These are phyloP conservation scores for Schizochytrium sp. DNA, from an alignment of 108 stramenopile genomes.

Conservation along the genomic window DNA sequence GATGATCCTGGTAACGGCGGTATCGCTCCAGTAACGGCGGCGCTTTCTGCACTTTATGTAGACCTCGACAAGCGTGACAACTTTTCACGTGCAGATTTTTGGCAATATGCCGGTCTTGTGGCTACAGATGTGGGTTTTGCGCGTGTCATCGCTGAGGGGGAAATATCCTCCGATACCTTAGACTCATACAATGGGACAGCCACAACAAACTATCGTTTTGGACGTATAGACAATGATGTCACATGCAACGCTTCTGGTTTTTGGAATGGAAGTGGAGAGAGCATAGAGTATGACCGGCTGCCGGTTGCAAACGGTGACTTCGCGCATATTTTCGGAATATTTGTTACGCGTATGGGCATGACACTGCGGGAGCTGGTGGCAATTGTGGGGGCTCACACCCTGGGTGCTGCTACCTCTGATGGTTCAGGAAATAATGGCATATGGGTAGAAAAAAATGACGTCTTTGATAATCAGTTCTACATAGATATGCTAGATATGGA, in stretches of 20 bases:
- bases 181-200: conserved; percentile 33
- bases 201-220: conserved; percentile 17
- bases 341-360: conserved; percentile 54
- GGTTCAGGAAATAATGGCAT: conserved; percentile 21
- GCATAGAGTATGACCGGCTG: not conserved
- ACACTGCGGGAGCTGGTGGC: conserved; percentile 22
- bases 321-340: conserved; percentile 40
- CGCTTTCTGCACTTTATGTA: not conserved
- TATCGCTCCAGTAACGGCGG: not conserved
- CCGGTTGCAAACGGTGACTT: conserved; percentile 33
- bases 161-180: not conserved
- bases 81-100: conserved; percentile 54
- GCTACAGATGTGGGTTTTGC: conserved; percentile 18
- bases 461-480: conserved; percentile 40
- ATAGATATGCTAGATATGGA: conserved; percentile 30
- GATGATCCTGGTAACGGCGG: conserved; percentile 54
- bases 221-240: not conserved
- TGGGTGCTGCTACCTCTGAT: conserved; percentile 9
- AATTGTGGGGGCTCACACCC: conserved; percentile 26
- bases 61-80: not conserved
- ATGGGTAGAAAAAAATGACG: conserved; percentile 42
- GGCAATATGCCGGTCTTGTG: conserved; percentile 41
- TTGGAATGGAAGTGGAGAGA: not conserved
- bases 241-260: conserved; percentile 1
- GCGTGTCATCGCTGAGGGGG: conserved; percentile 13